A percentile compares a stretch with the other conserved stretches of the same genome.
These are phyloP conservation scores for Onygena corvina DNA, from an alignment of 2,329 filamentous ascomycete genomes.

Conservation along the genomic window DNA sequence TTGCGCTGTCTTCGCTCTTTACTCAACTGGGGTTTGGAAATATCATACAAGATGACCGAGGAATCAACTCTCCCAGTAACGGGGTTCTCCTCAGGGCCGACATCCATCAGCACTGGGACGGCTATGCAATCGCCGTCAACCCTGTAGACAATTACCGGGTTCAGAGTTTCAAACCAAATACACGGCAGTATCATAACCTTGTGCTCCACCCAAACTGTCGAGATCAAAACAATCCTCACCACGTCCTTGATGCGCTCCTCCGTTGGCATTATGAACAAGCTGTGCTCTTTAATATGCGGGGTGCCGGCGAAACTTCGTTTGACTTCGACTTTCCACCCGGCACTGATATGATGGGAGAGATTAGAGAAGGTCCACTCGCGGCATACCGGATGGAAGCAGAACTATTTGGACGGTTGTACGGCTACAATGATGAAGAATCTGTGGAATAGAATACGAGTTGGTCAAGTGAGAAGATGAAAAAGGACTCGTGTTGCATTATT, in stretches of 20 bases:
- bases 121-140: slow-evolving; percentile 20
- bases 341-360: not conserved
- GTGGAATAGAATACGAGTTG: too few species aligned
- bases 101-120: slow-evolving; percentile 19
- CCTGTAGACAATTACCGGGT: slow-evolving; percentile 19
- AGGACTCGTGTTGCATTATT: too few species aligned
- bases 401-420: not conserved
- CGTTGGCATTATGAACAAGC: slow-evolving; percentile 19
- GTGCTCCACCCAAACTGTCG: slow-evolving; percentile 1
- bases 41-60: slow-evolving; percentile 10
- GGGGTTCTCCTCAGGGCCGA: slow-evolving; percentile 18
- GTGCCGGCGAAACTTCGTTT: slow-evolving; percentile 4
- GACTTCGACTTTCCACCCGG: slow-evolving; percentile 1
- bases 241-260: slow-evolving; percentile 10
- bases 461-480: too few species aligned
- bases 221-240: not conserved
- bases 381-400: not conserved
- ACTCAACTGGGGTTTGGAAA: slow-evolving; percentile 14
- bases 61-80: slow-evolving; percentile 21
- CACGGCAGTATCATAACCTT: not conserved
- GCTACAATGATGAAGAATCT: not conserved
- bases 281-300: slow-evolving; percentile 16
- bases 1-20: slow-evolving; percentile 1
- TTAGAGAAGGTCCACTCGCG: not conserved
- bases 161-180: slow-evolving; percentile 18